A percentile compares a stretch with the other conserved stretches of the same genome.
Evolutionary conservation across 2,329 filamentous ascomycete species (phyloP).

Genomic region (Aspergillus fumigatiaffinis): DNA sequence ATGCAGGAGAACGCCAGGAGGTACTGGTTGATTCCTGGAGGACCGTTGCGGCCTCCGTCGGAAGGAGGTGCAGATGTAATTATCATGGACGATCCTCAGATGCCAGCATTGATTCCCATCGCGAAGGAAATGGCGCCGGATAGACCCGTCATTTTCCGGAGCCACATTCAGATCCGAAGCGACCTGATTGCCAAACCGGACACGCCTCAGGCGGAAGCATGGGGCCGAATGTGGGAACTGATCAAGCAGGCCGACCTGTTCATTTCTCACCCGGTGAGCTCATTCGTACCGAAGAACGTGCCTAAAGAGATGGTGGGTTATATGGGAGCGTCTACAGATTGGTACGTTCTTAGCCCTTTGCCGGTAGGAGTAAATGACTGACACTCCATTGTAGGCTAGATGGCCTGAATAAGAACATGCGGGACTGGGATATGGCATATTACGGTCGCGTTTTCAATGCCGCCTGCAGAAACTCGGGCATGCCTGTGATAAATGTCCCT

Average conservation of each 20-base stretch:
- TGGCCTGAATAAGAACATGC: conserved; percentile 72
- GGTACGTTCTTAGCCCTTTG: conserved; percentile 41
- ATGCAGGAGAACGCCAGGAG: conserved; percentile 67
- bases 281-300: conserved; percentile 69
- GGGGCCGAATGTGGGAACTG: conserved; percentile 70
- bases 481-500: conserved; percentile 37
- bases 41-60: conserved; percentile 60
- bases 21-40: conserved; percentile 67
- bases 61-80: conserved; percentile 73
- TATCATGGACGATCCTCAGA: conserved; percentile 78
- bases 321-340: conserved; percentile 77
- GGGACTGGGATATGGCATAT: conserved; percentile 66
- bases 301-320: conserved; percentile 65
- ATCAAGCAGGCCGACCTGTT: conserved; percentile 72
- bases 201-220: conserved; percentile 68
- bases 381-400: conserved; percentile 55
- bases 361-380: background rate
- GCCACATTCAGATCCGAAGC: conserved; percentile 76
- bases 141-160: conserved; percentile 75
- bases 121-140: conserved; percentile 67
- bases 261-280: conserved; percentile 73
- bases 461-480: conserved; percentile 55
- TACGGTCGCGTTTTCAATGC: conserved; percentile 72
- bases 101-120: conserved; percentile 72
- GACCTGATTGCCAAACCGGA: conserved; percentile 63